phyloP scores from a whole-genome alignment of 805 yeast species.

The Kodamaea fukazawae region DNA sequence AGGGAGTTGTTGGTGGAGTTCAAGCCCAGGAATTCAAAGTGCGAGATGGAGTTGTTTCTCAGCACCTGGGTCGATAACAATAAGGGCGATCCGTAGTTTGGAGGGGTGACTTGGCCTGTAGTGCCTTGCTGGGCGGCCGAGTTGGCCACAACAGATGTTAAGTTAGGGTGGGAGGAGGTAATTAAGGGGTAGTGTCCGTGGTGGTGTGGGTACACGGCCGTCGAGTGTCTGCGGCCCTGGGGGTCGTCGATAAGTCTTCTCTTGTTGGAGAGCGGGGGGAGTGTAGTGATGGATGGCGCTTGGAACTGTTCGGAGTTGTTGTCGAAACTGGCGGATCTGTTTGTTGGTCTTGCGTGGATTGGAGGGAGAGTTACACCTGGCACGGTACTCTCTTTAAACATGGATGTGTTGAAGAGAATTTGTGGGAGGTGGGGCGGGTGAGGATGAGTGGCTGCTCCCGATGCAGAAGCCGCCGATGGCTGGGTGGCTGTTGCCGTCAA shows the following conservation, averaged over 20 bases:
- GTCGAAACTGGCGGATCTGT: constrained; percentile 9
- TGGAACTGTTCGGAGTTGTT: constrained; percentile 8
- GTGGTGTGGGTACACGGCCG: constrained; percentile 10
- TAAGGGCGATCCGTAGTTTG: constrained; percentile 31
- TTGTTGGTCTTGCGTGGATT: constrained; percentile 8
- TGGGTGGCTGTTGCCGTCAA: background rate
- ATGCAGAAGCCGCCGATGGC: background rate
- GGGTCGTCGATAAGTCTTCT: constrained; percentile 16
- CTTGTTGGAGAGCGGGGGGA: constrained; percentile 16
- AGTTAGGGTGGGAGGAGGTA: constrained; percentile 14
- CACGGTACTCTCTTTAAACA: constrained; percentile 25
- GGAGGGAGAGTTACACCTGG: constrained; percentile 8
- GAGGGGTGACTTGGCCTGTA: constrained; percentile 24
- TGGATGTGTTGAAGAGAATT: constrained; percentile 42
- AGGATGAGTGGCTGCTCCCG: constrained; percentile 11
- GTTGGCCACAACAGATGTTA: constrained; percentile 7
- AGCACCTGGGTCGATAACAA: constrained; percentile 31
- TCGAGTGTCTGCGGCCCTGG: constrained; percentile 14
- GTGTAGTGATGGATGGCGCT: constrained; percentile 10
- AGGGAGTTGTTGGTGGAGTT: constrained; percentile 25
- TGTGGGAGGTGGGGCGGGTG: constrained; percentile 25
- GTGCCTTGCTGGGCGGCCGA: constrained; percentile 1
- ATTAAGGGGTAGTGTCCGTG: constrained; percentile 5
- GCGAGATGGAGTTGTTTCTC: constrained; percentile 41
- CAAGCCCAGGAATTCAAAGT: constrained; percentile 22